These are phyloP conservation scores for Chaetomium fimeti DNA, from an alignment of 495 filamentous ascomycete genomes.

Conservation along the genomic window DNA sequence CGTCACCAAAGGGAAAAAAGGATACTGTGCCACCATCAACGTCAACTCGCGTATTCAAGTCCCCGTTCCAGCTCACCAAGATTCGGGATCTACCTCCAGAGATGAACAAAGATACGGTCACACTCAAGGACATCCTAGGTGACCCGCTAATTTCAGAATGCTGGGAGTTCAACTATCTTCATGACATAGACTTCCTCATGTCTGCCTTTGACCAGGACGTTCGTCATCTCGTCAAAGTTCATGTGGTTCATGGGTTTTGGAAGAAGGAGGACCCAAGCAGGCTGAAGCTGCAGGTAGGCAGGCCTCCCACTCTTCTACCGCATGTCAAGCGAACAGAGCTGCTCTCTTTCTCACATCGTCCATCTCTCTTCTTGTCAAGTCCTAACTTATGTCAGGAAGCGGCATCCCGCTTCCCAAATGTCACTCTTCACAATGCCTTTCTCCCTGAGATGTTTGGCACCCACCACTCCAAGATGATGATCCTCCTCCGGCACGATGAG, in stretches of 20 bases:
- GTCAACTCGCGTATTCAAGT: constrained; percentile 36
- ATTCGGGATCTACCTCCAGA: constrained; percentile 62
- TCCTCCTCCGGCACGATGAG: constrained; percentile 74
- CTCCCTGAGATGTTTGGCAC: constrained; percentile 88
- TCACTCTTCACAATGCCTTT: constrained; percentile 69
- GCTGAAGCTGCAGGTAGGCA: constrained; percentile 59
- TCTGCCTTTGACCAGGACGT: constrained; percentile 67
- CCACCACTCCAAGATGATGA: constrained; percentile 78
- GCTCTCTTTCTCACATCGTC: neutral
- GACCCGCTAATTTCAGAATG: constrained; percentile 80
- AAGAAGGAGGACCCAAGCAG: constrained; percentile 65
- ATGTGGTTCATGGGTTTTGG: constrained; percentile 87
- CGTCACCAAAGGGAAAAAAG: constrained; percentile 5
- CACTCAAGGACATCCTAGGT: constrained; percentile 69
- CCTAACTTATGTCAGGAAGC: constrained; percentile 43
- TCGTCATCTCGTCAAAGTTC: constrained; percentile 60
- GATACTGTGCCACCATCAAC: neutral
- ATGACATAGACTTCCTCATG: constrained; percentile 73
- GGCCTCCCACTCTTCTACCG: neutral
- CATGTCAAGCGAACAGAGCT: constrained; percentile 5
- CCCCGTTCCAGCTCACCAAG: constrained; percentile 72
- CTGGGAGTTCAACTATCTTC: constrained; percentile 88
- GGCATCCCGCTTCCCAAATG: constrained; percentile 62
- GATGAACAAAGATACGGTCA: constrained; percentile 66
- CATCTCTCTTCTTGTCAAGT: neutral